Percentiles rank a stretch among this genome's conserved stretches.
Conservation (phyloP, 345 rosid genomes). For the Eucalyptus globulus region DNA sequence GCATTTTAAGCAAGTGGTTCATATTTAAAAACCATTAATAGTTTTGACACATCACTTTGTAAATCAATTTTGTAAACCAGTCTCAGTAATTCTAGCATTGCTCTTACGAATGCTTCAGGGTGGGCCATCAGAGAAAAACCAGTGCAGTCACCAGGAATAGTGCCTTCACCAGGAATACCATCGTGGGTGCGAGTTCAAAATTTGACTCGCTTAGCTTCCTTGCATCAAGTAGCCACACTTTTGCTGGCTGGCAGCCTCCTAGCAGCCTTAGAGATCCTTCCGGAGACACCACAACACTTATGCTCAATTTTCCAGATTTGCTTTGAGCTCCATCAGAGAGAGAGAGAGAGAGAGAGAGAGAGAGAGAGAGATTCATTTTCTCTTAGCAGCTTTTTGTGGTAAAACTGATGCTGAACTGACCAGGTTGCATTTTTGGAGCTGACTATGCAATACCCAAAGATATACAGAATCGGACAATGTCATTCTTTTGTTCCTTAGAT, state of each 20-base stretch:
- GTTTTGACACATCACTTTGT: background rate
- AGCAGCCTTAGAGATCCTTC: background rate
- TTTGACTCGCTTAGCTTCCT: background rate
- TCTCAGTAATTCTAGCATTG: background rate
- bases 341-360: background rate
- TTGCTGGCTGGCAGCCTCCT: background rate
- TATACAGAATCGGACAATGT: background rate
- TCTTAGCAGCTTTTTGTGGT: background rate
- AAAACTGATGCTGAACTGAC: background rate
- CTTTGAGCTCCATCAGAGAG: background rate
- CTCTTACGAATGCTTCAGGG: background rate
- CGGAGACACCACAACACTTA: background rate
- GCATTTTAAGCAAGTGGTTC: background rate
- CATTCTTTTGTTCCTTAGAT: background rate
- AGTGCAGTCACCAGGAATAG: background rate
- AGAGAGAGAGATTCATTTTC: background rate
- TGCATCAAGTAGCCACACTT: background rate
- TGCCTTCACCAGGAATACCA: background rate
- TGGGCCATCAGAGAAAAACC: background rate
- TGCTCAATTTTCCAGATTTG: background rate
- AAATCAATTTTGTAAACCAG: background rate
- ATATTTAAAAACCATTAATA: background rate
- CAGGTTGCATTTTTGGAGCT: background rate
- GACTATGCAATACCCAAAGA: background rate
- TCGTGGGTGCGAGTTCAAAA: background rate